These are phyloP conservation scores for Carnegiea gigantea DNA, from an alignment of 179 eudicot species.

Conservation along the genomic window DNA sequence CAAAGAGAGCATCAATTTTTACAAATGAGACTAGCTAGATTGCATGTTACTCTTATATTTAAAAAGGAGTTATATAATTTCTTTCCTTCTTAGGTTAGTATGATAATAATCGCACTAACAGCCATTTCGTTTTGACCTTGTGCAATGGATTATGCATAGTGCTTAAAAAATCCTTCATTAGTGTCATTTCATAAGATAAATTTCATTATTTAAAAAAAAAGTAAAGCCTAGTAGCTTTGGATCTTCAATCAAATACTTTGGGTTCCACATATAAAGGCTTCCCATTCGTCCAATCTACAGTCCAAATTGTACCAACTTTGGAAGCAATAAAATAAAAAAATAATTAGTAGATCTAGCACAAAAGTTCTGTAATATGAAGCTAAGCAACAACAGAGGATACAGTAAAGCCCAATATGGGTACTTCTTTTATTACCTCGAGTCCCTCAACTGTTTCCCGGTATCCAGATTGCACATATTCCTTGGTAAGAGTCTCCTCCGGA, in stretches of 20 bases:
- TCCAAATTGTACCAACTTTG: background rate
- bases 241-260: background rate
- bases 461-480: constrained; percentile 83
- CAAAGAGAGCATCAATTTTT: background rate
- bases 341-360: background rate
- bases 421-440: constrained; percentile 65
- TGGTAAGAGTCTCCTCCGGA: constrained; percentile 86
- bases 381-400: background rate
- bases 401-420: constrained; percentile 3
- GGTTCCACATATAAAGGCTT: background rate
- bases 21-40: background rate
- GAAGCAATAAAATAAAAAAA: background rate
- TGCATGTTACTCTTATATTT: background rate
- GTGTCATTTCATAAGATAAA: background rate
- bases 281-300: background rate
- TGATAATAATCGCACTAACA: background rate
- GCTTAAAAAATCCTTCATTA: background rate
- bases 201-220: background rate
- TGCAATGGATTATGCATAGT: background rate
- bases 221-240: background rate
- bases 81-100: background rate
- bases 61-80: background rate
- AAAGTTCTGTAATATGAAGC: background rate
- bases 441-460: constrained; percentile 98
- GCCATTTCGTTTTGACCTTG: too few relatives aligned